phyloP scores from a whole-genome alignment of 1,284 basidiomycete species.

The Papiliotrema nemorosa region DNA sequence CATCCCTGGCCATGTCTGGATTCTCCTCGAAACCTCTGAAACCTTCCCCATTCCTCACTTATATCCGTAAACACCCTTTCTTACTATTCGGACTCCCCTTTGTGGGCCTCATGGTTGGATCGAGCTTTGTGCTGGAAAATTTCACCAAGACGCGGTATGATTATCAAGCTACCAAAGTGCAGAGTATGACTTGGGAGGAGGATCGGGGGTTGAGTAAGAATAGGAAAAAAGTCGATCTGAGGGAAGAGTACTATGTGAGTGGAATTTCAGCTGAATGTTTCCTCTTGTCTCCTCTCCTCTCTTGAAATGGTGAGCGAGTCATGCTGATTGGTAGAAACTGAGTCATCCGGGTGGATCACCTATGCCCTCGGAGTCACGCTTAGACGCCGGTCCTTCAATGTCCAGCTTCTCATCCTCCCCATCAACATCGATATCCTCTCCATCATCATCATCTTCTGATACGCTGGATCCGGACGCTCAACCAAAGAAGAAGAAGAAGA shows the following conservation, averaged over 20 bases:
- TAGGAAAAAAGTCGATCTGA: conserved; percentile 82
- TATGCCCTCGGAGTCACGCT: not conserved
- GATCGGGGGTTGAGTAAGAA: conserved; percentile 74
- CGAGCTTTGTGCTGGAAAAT: conserved; percentile 76
- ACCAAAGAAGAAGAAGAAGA: conserved; percentile 14
- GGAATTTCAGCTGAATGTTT: not conserved
- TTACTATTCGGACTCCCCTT: conserved; percentile 80
- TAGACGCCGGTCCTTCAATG: conserved; percentile 2
- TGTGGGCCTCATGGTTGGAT: conserved; percentile 74
- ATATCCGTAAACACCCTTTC: conserved; percentile 50
- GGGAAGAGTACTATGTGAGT: conserved; percentile 94
- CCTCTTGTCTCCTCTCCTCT: too few relatives aligned
- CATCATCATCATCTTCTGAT: not conserved
- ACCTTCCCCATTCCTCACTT: conserved; percentile 43
- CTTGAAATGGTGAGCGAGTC: not conserved
- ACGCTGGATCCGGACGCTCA: not conserved
- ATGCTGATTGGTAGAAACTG: not conserved
- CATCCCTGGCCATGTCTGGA: conserved; percentile 28
- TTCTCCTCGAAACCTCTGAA: conserved; percentile 61
- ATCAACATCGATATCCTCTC: conserved; percentile 3
- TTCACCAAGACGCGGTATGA: conserved; percentile 93
- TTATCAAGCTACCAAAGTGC: conserved; percentile 73
- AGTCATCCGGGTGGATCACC: not conserved
- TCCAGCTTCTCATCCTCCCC: not conserved
- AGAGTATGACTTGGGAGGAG: conserved; percentile 75